phyloP scores from a whole-genome alignment of 768 basidiomycete genomes.

The Hygrophorus pudorinus region DNA sequence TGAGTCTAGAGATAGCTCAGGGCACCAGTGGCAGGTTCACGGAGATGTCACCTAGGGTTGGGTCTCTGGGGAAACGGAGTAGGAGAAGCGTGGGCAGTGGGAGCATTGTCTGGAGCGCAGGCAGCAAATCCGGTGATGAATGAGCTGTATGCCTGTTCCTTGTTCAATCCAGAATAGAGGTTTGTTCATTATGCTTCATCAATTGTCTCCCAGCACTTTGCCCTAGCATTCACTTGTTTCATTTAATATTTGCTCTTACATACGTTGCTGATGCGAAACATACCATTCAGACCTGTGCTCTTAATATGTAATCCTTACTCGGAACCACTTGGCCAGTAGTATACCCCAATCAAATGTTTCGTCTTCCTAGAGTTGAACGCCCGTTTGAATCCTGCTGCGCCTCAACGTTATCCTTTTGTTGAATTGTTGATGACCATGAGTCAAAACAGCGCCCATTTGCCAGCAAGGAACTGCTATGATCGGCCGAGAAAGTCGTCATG shows the following conservation, averaged over 20 bases:
- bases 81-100: slow-evolving; percentile 51
- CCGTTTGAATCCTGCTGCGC: no score
- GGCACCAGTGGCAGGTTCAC: slow-evolving; percentile 72
- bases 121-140: slow-evolving; percentile 52
- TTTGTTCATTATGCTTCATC: neutral
- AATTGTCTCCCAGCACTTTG: no score
- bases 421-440: slow-evolving; percentile 12
- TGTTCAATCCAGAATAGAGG: slow-evolving; percentile 1
- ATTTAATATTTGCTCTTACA: no score
- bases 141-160: slow-evolving; percentile 44
- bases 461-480: no score
- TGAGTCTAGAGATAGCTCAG: slow-evolving; percentile 68
- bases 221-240: no score
- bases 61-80: slow-evolving; percentile 46
- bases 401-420: slow-evolving; percentile 23
- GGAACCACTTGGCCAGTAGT: neutral
- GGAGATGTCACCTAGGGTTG: slow-evolving; percentile 48
- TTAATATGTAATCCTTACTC: neutral
- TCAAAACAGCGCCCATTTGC: no score
- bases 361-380: no score
- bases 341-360: slow-evolving; percentile 18
- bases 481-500: no score
- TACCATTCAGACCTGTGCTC: neutral
- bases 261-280: neutral
- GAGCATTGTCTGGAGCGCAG: slow-evolving; percentile 83